A percentile compares a stretch with the other conserved stretches of the same genome.
Conservation (phyloP, 148 eudicot genomes). For the Vaccinium corymbosum region DNA sequence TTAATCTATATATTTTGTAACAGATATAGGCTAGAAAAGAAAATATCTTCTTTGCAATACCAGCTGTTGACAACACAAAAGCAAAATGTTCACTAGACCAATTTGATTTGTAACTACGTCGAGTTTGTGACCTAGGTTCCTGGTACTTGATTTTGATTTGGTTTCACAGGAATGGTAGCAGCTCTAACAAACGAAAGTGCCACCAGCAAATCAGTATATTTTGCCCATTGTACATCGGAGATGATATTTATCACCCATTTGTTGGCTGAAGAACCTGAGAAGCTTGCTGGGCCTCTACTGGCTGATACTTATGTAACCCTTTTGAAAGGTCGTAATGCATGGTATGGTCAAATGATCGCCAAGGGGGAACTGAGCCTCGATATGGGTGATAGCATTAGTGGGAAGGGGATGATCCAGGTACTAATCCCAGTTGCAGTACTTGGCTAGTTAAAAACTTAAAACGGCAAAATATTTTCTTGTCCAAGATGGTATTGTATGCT, state of each 20-base stretch:
- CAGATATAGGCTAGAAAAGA: neutral
- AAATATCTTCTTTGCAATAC: neutral
- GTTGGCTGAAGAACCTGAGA: conserved; percentile 90
- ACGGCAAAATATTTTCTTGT: neutral
- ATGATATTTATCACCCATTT: conserved; percentile 95
- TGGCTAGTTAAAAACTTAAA: neutral
- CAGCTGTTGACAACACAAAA: neutral
- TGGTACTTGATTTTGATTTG: conserved; percentile 1
- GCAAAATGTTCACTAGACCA: neutral
- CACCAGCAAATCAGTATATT: conserved; percentile 92
- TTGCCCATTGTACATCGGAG: conserved; percentile 97
- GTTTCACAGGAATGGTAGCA: conserved; percentile 82
- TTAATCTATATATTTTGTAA: neutral
- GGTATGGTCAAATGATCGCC: conserved; percentile 98
- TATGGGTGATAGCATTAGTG: conserved; percentile 94
- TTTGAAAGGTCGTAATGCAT: conserved; percentile 92
- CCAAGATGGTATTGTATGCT: neutral
- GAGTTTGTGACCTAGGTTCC: neutral
- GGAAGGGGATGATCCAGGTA: conserved; percentile 99
- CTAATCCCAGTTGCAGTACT: neutral
- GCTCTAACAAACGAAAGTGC: conserved; percentile 94
- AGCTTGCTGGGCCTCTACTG: conserved; percentile 91
- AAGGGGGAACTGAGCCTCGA: conserved; percentile 87
- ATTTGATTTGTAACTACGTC: neutral
- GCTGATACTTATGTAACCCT: conserved; percentile 94